Evolutionary conservation across 1,139 yeast species (phyloP).

Genomic region (Candida sojae): DNA sequence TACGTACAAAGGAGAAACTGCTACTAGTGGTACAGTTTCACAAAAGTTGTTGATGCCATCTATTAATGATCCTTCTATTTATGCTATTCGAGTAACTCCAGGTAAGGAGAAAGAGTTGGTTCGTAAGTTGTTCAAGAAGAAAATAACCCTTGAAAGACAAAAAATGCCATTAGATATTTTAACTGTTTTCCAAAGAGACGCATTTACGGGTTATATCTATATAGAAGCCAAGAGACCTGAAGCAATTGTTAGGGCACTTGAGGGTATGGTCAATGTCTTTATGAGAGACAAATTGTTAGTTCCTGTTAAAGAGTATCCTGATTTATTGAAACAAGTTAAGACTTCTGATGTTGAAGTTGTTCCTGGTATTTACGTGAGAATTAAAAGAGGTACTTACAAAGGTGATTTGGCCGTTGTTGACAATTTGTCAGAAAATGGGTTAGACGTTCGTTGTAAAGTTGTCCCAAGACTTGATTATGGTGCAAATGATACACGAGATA

Average conservation of each 20-base stretch:
- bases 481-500: constrained; percentile 58
- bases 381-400: constrained; percentile 87
- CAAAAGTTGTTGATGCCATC: constrained; percentile 93
- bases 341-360: constrained; percentile 84
- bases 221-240: constrained; percentile 93
- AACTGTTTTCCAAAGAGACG: constrained; percentile 95
- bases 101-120: constrained; percentile 94
- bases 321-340: constrained; percentile 85
- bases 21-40: constrained; percentile 76
- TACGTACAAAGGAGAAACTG: constrained; percentile 83
- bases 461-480: constrained; percentile 96
- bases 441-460: constrained; percentile 87
- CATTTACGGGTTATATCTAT: constrained; percentile 87
- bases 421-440: constrained; percentile 89
- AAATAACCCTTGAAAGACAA: constrained; percentile 65
- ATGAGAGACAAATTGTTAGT: constrained; percentile 74
- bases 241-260: constrained; percentile 85
- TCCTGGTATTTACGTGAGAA: constrained; percentile 90
- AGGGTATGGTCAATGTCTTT: constrained; percentile 86
- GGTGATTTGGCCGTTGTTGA: constrained; percentile 94
- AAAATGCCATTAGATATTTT: constrained; percentile 67
- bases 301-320: constrained; percentile 95
- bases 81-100: constrained; percentile 92
- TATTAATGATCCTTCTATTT: constrained; percentile 93
- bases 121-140: constrained; percentile 78